phyloP scores from a whole-genome alignment of 352 stramenopile species.

The Phytopythium kandeliae region DNA sequence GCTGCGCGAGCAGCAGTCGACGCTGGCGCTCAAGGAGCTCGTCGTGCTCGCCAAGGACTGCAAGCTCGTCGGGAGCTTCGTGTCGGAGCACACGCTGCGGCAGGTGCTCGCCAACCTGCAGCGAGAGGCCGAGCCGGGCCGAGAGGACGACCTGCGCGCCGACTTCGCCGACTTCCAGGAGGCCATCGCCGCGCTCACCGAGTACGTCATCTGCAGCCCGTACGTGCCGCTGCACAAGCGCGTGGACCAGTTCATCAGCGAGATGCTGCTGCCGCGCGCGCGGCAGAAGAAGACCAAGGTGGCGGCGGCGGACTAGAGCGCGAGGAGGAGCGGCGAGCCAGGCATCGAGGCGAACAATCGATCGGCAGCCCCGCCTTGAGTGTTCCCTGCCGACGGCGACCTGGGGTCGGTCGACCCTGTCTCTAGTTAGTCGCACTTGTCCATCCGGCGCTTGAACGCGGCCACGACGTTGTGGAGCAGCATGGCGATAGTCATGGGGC shows the following conservation, averaged over 20 bases:
- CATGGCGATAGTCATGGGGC: slow-evolving; percentile 98
- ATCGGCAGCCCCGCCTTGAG: no score
- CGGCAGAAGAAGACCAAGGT: slow-evolving; percentile 66
- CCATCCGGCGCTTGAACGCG: slow-evolving; percentile 64
- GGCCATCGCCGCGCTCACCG: slow-evolving; percentile 58
- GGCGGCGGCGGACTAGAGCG: slow-evolving; percentile 6
- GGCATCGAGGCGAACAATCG: no score
- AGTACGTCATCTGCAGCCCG: slow-evolving; percentile 78
- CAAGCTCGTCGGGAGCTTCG: slow-evolving; percentile 67
- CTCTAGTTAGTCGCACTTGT: slow-evolving; percentile 14
- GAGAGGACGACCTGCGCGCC: slow-evolving; percentile 37
- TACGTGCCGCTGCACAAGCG: slow-evolving; percentile 75
- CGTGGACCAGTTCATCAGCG: slow-evolving; percentile 70
- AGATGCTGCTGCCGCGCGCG: slow-evolving; percentile 64
- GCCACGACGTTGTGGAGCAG: slow-evolving; percentile 87
- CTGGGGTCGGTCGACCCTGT: no score
- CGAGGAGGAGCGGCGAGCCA: no score
- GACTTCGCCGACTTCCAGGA: slow-evolving; percentile 72
- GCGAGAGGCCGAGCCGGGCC: slow-evolving; percentile 31
- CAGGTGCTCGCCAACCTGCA: slow-evolving; percentile 74
- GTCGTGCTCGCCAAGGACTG: slow-evolving; percentile 62
- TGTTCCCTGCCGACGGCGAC: no score
- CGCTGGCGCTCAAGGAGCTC: slow-evolving; percentile 57
- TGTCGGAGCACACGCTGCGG: slow-evolving; percentile 75
- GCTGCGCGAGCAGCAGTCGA: slow-evolving; percentile 68